Conservation (phyloP, 1,284 basidiomycete species). For the Inonotus hispidus region DNA sequence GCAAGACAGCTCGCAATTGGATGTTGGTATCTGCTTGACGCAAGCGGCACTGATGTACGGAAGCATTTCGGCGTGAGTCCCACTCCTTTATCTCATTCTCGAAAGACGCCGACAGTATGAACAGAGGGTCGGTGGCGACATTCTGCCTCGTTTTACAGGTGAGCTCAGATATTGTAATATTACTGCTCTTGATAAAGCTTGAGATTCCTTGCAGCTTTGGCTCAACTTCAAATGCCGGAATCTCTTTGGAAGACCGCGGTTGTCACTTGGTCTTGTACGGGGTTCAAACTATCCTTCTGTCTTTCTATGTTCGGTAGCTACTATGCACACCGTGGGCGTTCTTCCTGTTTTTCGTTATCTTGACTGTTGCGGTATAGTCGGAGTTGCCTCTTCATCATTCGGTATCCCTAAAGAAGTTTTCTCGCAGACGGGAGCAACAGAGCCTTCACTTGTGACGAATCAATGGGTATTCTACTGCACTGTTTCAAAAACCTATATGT, state of each 20-base stretch:
- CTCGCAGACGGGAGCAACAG: neutral
- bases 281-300: neutral
- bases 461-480: conserved; percentile 18
- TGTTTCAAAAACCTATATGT: conserved; percentile 10
- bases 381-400: neutral
- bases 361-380: neutral
- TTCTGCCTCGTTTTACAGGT: conserved; percentile 15
- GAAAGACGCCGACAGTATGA: neutral
- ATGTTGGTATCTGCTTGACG: conserved; percentile 8
- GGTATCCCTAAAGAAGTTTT: neutral
- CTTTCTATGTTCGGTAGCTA: conserved; percentile 5
- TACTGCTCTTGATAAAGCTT: neutral
- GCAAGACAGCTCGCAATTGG: neutral
- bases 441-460: conserved; percentile 10
- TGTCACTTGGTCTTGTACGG: neutral
- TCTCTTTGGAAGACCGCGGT: neutral
- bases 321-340: conserved; percentile 9
- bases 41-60: conserved; percentile 18
- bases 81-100: neutral
- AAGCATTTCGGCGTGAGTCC: conserved; percentile 8
- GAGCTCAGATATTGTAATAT: neutral
- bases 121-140: conserved; percentile 2
- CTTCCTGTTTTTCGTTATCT: conserved; percentile 3
- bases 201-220: neutral
- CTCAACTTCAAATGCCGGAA: neutral